A percentile compares a stretch with the other conserved stretches of the same genome.
phyloP scores from a whole-genome alignment of 345 rosid genomes.

The Brassica juncea region DNA sequence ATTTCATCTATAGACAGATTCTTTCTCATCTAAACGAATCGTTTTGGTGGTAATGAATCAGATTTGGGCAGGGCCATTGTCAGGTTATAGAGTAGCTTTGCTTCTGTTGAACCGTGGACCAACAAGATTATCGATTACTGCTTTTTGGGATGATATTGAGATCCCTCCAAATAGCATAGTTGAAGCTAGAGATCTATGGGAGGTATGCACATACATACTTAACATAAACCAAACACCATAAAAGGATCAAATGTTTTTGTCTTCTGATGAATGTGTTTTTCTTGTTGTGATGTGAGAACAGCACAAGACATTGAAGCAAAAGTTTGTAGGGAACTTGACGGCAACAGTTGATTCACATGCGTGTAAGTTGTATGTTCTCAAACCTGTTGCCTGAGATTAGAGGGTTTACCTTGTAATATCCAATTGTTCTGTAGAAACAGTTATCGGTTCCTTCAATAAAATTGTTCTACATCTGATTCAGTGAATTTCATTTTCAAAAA shows the following conservation, averaged over 20 bases:
- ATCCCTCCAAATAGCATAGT: slow-evolving; percentile 48
- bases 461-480: slow-evolving; percentile 9
- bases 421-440: slow-evolving; percentile 25
- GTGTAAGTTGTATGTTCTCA: slow-evolving; percentile 76
- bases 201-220: slow-evolving; percentile 42
- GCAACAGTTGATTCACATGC: slow-evolving; percentile 62
- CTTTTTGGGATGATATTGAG: slow-evolving; percentile 75
- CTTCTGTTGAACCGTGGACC: slow-evolving; percentile 65
- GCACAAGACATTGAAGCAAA: slow-evolving; percentile 67
- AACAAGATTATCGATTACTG: slow-evolving; percentile 45
- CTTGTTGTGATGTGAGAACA: slow-evolving; percentile 46
- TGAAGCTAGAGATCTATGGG: slow-evolving; percentile 74
- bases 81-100: slow-evolving; percentile 55
- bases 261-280: slow-evolving; percentile 19
- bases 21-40: not conserved
- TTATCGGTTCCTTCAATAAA: slow-evolving; percentile 31
- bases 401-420: not conserved
- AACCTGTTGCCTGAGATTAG: slow-evolving; percentile 55
- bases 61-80: slow-evolving; percentile 83
- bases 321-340: slow-evolving; percentile 58
- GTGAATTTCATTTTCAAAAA: not conserved
- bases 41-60: slow-evolving; percentile 33
- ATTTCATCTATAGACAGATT: not conserved
- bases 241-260: not conserved
- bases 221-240: not conserved